Percentiles rank a stretch among this genome's conserved stretches.
Conservation (phyloP, 345 rosid genomes). For the Mallotus nudiflorus region DNA sequence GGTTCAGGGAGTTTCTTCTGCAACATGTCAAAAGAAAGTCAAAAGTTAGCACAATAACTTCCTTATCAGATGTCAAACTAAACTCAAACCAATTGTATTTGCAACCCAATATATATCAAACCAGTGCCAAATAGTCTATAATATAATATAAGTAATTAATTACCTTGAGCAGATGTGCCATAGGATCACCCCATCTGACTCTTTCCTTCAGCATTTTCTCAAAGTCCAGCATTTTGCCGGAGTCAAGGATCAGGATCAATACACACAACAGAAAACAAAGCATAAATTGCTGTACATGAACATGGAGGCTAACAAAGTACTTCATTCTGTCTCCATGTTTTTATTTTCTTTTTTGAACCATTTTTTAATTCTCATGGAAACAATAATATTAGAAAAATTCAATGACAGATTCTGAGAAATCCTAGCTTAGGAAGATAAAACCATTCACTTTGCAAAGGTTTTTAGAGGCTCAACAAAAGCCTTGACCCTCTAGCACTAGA, state of each 20-base stretch:
- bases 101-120: not conserved
- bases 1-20: constrained; percentile 58
- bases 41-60: not conserved
- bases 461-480: too few relatives aligned
- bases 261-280: too few relatives aligned
- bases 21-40: constrained; percentile 8
- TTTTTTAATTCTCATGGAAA: not conserved
- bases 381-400: not conserved
- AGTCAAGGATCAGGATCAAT: too few relatives aligned
- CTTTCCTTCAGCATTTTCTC: too few relatives aligned
- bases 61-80: not conserved
- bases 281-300: constrained; percentile 9
- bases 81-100: not conserved
- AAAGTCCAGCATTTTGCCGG: constrained; percentile 69
- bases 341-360: not conserved
- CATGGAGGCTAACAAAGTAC: not conserved
- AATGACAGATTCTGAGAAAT: too few relatives aligned
- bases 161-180: constrained; percentile 96
- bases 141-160: constrained; percentile 5
- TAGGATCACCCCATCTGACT: constrained; percentile 88
- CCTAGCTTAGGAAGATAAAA: too few relatives aligned
- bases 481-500: too few relatives aligned
- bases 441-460: too few relatives aligned
- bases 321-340: not conserved
- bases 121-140: not conserved